Base-by-base conservation (phyloP, 2,329 filamentous ascomycete species). In the Talaromyces sp. region DNA sequence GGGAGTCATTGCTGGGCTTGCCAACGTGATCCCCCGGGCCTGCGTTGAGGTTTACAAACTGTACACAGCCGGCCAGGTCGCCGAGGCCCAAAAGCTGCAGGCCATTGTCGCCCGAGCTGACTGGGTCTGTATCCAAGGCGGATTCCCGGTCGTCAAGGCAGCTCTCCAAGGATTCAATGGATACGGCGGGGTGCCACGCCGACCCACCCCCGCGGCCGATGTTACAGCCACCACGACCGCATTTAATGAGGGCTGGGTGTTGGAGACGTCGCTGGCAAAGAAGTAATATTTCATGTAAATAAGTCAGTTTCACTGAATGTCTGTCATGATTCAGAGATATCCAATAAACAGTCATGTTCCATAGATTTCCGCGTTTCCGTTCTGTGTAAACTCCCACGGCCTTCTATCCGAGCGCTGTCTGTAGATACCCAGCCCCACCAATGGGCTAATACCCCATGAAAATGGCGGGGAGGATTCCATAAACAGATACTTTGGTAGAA, bases 131-230 rank as follows among this genome's bases (percentile, higher is more conserved):
- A 95, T 91, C 64, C 92, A 92, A 78, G 82, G 88, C 0, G 90
- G 90, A 53, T 92, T 95, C 68, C 88, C 91, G 0, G 91, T 90
- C n/a, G 95, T 92, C 25, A 96, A 96, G 82, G 85, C 85, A 66
- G 90, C 89, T 11, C 87, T 96, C 68, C 87, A 95, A 79, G 85
- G 81, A 66, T 92, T 92, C 75, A 92, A 86, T 71, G 91, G 91
- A 55, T 96, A 96, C 72, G 91, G 91, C 30, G 90, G 89, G 3
- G 85, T 86, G 73, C 90, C 91, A 5, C 84, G 92, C 63, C 81
- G 84, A 68, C 91, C 91, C 2, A 80, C 84, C 61, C 82, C 82
- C 39, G 75, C 77, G 62, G 81, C 82, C 2, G 72, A 71, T 30
- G 70, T 70, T 3, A 65, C 67, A 6, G 72, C 68, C 33, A 68